phyloP scores from a whole-genome alignment of 1,284 basidiomycete genomes.

The Meripilus lineatus region DNA sequence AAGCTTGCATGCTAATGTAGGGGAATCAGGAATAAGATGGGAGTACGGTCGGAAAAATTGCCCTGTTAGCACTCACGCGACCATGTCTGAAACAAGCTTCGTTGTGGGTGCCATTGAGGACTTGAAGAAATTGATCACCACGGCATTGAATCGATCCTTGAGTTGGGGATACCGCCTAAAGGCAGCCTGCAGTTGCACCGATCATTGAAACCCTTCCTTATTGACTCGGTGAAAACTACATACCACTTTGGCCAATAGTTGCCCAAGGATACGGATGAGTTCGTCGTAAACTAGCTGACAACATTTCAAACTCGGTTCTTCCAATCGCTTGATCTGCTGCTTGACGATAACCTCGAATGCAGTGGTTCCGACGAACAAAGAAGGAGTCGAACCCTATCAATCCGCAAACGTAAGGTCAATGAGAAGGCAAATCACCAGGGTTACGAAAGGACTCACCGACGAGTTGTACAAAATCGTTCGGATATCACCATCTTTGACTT shows the following conservation, averaged over 20 bases:
- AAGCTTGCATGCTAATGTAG: constrained; percentile 93
- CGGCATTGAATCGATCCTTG: constrained; percentile 89
- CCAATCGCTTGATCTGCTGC: constrained; percentile 95
- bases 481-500: constrained; percentile 98
- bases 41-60: background rate
- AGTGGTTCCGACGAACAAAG: constrained; percentile 92
- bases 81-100: constrained; percentile 92
- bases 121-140: constrained; percentile 97
- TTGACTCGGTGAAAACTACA: constrained; percentile 29
- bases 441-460: constrained; percentile 51
- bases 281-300: constrained; percentile 96
- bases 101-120: constrained; percentile 89
- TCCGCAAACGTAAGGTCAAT: constrained; percentile 5
- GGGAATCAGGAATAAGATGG: background rate
- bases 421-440: background rate
- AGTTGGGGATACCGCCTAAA: constrained; percentile 96
- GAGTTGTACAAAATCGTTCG: constrained; percentile 96
- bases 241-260: constrained; percentile 86
- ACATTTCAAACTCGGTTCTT: constrained; percentile 91
- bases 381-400: constrained; percentile 85
- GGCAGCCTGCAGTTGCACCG: constrained; percentile 60
- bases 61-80: constrained; percentile 51
- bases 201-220: constrained; percentile 4
- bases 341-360: constrained; percentile 99
- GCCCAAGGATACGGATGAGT: constrained; percentile 90